phyloP scores from a whole-genome alignment of 2,329 filamentous ascomycete species.

The Aureobasidium mangrovei region DNA sequence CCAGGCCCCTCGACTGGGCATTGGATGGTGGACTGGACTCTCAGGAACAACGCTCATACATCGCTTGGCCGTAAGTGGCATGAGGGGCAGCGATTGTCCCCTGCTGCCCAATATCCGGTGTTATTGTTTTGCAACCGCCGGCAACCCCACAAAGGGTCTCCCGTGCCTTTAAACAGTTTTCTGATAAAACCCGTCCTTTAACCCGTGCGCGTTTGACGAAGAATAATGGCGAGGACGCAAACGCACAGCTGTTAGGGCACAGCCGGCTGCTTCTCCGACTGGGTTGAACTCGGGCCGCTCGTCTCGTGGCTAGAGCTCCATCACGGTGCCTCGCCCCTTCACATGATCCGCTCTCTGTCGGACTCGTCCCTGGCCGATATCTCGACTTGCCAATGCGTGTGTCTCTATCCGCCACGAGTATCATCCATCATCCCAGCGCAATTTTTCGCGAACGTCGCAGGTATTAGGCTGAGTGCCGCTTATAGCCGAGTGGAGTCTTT shows the following conservation, averaged over 20 bases:
- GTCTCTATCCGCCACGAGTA: too few species aligned
- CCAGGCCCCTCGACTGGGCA: constrained; percentile 2
- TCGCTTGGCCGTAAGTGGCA: neutral
- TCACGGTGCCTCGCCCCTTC: neutral
- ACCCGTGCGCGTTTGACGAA: neutral
- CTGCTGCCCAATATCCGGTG: neutral
- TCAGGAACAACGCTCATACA: constrained; percentile 1
- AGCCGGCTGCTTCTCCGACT: constrained; percentile 3
- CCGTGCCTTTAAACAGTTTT: neutral
- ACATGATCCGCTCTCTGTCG: neutral
- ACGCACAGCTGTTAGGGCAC: neutral
- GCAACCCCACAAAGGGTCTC: neutral
- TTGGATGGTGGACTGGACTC: neutral
- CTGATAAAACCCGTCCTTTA: neutral
- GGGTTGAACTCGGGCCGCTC: constrained; percentile 6
- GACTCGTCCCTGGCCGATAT: neutral
- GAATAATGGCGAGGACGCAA: neutral
- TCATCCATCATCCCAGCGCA: neutral
- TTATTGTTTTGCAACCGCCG: neutral
- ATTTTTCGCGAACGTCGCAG: neutral
- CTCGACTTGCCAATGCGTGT: neutral
- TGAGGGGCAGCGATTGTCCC: neutral
- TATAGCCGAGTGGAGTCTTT: constrained; percentile 5
- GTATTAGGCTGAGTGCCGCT: constrained; percentile 10
- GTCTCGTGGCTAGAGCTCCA: neutral